phyloP scores from a whole-genome alignment of 805 yeast species.

The Starmerella gropengiesseri region DNA sequence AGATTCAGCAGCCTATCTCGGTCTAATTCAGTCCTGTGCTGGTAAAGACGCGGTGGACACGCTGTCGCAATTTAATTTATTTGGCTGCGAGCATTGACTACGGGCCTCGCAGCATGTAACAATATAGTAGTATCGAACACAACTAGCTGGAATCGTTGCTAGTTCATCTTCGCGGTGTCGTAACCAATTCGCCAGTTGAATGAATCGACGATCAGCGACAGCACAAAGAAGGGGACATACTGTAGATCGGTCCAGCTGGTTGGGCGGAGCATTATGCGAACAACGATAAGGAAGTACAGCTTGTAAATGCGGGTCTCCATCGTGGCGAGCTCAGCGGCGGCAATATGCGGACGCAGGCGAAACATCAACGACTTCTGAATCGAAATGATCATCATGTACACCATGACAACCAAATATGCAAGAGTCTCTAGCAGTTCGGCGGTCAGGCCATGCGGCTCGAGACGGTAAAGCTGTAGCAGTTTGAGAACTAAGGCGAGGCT shows the following conservation, averaged over 20 bases:
- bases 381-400: not conserved
- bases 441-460: not conserved
- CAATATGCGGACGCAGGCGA: not conserved
- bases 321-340: not conserved
- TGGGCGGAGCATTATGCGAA: constrained; percentile 1
- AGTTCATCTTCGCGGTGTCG: not conserved
- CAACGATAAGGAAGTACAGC: not conserved
- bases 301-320: not conserved
- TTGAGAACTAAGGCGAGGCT: not conserved
- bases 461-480: not conserved
- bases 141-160: too few species aligned
- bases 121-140: too few species aligned
- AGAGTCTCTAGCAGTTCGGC: not conserved
- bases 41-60: too few species aligned
- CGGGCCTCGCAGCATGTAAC: not conserved
- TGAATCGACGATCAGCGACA: not conserved
- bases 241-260: not conserved
- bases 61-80: constrained; percentile 1
- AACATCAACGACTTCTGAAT: too few species aligned
- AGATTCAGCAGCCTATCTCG: constrained; percentile 4
- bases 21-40: not conserved
- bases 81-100: not conserved
- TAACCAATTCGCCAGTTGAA: not conserved
- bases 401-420: not conserved
- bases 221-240: not conserved